Base-by-base conservation (phyloP, 768 basidiomycete species). In the Boletus huronensis region DNA sequence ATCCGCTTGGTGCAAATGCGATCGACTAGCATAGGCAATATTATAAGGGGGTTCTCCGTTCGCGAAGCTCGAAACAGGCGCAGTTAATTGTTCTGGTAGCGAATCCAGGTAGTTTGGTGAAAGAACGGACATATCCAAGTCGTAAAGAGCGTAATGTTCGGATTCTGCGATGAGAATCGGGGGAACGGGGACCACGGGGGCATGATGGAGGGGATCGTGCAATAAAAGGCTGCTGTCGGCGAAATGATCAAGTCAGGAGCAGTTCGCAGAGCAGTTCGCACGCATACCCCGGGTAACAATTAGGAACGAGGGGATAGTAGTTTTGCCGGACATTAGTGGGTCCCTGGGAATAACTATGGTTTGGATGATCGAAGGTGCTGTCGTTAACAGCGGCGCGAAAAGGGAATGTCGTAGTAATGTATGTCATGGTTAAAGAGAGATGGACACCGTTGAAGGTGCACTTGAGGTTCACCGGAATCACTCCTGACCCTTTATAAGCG, bases 201-300 rank as follows among this genome's bases (percentile, higher is more conserved):
- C 14, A 9, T 39, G 19, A n/a, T 14, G 10, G 13, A 26, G 13
- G 1, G 25, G 5, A 29, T 36, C 26, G 9, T 10, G 2, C 23
- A 29, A 31, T 14, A 34, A 17, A 17, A 32, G 23, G 26, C 21
- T 34, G 21, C 40, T 53, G 32, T 41, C 1, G 17, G 25, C 5
- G 19, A 40, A 11, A 23, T 1, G 26, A 29, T 38, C 19, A 41
- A 14, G 41, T 47, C n/a, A 11, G 17, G 39, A n/a, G 0, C 6
- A 7, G 39, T 21, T 36, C 21, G 17, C 14, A n/a, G 6, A 6
- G 11, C 3, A 50, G 40, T 44, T 5, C 6, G 8, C 9, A 34
- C 31, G 44, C 61, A 16, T 57, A 64, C 61, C 13, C 9, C 3
- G 5, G 3, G 45, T 19, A 13, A 44, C 7, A 5, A 51, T 48